Base-by-base conservation (phyloP, 2,329 filamentous ascomycete genomes). In the Fusarium torreyae region DNA sequence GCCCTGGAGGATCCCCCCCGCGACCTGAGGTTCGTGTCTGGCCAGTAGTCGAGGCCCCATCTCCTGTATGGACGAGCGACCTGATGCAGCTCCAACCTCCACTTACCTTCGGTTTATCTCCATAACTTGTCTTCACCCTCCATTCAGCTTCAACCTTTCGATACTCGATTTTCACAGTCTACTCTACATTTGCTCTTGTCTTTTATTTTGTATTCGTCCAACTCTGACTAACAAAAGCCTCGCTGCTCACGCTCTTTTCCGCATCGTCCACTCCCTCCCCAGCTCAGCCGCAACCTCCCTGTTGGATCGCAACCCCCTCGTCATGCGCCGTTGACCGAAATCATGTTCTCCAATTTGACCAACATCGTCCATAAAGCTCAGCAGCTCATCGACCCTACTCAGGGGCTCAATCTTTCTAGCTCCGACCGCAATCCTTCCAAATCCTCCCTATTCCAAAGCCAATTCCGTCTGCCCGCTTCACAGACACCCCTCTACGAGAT, bases 401-500 rank as follows among this genome's bases (percentile, higher is more conserved):
- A 94, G 79, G 90, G 92, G 77, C 84, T 92, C 69, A 89, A 90
- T 71, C 86, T 93, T 63, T 89, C 91, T 72, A 88, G 90, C 76
- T 89, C 91, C 62, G 93, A 96, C 81, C 88, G 88, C 68, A 92
- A 93, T 78, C 94, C 94, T 50, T 95, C 94, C 77, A 98, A 98
- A 83, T 90, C 94, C 57, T 91, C 92, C 52, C 89, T 98, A 62
- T 99, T 98, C 84, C 94, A 96, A 83, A 91, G 92, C 80, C 96
- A 99, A 82, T 99, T 99, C 84, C 93, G 96, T 71, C 91, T 99
- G 34, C 96, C 96, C 45, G 90, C 94, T 77, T 92, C 93, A 39
- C 95, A 99, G 82, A 94, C 92, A 68, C 96, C 96, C 57, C 87
- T 98, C 60, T 94, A 97, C 82, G 96, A 99, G 84, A 98, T 99